A percentile compares a stretch with the other conserved stretches of the same genome.
These are phyloP conservation scores for Dorcoceras hygrometricum DNA, from an alignment of 257 asterid genomes.

Conservation along the genomic window DNA sequence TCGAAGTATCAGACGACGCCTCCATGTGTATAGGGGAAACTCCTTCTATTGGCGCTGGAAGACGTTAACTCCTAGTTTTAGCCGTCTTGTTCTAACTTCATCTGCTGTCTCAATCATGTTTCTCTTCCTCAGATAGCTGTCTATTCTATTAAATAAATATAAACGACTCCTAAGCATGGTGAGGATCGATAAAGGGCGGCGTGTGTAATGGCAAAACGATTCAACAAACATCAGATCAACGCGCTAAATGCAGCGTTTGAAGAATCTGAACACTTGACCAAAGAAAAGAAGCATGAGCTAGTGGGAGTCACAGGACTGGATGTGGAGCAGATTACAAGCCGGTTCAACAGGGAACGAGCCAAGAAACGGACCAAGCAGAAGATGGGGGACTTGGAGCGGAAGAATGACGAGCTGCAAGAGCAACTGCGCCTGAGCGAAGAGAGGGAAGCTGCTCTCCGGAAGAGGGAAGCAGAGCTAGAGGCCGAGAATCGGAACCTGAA, in stretches of 20 bases:
- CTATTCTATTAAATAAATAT: neutral
- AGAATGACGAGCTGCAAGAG: neutral
- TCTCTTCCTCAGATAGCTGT: neutral
- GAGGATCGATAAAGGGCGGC: too few species aligned
- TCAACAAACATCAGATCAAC: conserved; percentile 2
- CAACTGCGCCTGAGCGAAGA: neutral
- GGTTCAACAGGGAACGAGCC: conserved; percentile 13
- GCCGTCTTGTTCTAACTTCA: too few species aligned
- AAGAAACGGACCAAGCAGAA: neutral
- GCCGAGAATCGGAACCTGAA: conserved; percentile 1
- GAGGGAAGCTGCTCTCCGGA: conserved; percentile 9
- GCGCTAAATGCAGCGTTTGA: conserved; percentile 1
- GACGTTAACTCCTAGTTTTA: too few species aligned
- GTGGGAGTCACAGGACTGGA: conserved; percentile 11
- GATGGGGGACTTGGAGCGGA: neutral
- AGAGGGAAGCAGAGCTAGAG: conserved; percentile 8
- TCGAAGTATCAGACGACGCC: conserved; percentile 1
- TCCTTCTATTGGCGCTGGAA: too few species aligned
- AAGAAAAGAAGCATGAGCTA: neutral
- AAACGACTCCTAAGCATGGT: too few species aligned
- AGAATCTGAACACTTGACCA: neutral
- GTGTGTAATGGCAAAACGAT: conserved; percentile 11
- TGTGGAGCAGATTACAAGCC: conserved; percentile 15
- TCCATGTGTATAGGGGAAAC: too few species aligned
- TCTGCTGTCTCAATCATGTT: conserved; percentile 19